phyloP scores from a whole-genome alignment of 768 basidiomycete species.

The Podaxis mareebaensis region DNA sequence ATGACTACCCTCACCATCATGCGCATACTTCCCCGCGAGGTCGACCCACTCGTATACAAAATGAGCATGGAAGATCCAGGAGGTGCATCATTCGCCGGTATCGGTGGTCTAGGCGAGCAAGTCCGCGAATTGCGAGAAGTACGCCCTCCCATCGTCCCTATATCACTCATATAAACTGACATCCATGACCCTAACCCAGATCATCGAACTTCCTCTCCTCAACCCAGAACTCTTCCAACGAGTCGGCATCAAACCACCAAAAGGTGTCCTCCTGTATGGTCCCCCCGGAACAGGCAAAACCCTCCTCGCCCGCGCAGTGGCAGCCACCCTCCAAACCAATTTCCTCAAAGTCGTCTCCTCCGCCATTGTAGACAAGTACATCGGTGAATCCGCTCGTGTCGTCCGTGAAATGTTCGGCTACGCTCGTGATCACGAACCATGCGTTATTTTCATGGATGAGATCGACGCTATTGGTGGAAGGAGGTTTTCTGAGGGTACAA shows the following conservation, averaged over 20 bases:
- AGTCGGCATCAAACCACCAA: conserved; percentile 96
- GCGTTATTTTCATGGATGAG: conserved; percentile 98
- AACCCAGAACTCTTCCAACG: conserved; percentile 93
- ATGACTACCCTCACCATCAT: conserved; percentile 99
- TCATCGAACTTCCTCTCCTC: conserved; percentile 93
- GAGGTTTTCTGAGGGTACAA: conserved; percentile 89
- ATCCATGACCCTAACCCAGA: conserved; percentile 40
- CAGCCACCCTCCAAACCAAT: conserved; percentile 93
- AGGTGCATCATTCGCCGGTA: conserved; percentile 93
- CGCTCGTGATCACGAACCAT: conserved; percentile 96
- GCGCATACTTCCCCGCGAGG: conserved; percentile 96
- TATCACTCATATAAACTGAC: not conserved
- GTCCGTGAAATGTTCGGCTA: conserved; percentile 99
- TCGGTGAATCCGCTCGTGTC: conserved; percentile 95
- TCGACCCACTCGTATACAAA: conserved; percentile 98
- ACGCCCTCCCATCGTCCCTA: conserved; percentile 23
- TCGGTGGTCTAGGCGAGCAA: conserved; percentile 94
- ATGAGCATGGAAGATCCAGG: conserved; percentile 99
- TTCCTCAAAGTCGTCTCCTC: conserved; percentile 99
- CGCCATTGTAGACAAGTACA: conserved; percentile 98
- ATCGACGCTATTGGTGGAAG: conserved; percentile 97
- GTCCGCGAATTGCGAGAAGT: conserved; percentile 96
- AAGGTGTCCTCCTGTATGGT: conserved; percentile 94
- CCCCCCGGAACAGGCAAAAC: conserved; percentile 98
- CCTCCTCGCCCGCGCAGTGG: conserved; percentile 90